Percentiles rank a stretch among this genome's conserved stretches.
Conservation (phyloP, 2,329 filamentous ascomycete genomes). For the Cladosporium cucumerinum region DNA sequence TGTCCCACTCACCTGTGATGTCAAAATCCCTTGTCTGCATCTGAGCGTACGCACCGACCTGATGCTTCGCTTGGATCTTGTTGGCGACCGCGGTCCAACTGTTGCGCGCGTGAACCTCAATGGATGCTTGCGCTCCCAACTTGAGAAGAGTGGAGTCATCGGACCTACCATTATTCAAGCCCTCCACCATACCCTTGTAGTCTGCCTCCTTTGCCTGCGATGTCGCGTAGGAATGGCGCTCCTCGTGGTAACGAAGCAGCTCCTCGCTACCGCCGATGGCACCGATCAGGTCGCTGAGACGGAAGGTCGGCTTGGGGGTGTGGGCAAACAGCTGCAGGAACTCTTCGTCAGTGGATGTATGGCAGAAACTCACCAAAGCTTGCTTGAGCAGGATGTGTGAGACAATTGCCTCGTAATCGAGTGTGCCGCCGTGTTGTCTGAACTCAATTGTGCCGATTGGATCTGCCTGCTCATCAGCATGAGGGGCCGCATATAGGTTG, state of each 20-base stretch:
- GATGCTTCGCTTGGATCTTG: not conserved
- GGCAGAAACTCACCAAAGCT: conserved; percentile 16
- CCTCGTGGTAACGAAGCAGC: not conserved
- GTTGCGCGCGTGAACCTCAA: not conserved
- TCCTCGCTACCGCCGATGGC: not conserved
- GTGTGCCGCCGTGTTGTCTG: conserved; percentile 30
- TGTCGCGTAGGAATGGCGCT: not conserved
- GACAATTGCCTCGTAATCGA: conserved; percentile 25
- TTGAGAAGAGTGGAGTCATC: not conserved
- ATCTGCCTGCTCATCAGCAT: not conserved
- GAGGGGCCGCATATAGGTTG: conserved; percentile 17
- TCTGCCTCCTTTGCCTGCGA: not conserved
- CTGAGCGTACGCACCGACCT: not conserved
- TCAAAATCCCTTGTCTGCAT: not conserved
- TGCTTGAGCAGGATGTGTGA: conserved; percentile 24
- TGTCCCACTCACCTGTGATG: not conserved
- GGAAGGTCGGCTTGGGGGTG: not conserved
- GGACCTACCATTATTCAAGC: not conserved
- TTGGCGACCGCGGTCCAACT: not conserved
- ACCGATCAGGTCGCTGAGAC: not conserved
- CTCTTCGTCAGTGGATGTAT: not conserved
- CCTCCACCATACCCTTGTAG: not conserved
- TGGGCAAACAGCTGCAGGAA: conserved; percentile 7
- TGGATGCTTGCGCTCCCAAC: not conserved
- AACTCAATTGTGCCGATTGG: conserved; percentile 32